These are phyloP conservation scores for Penicillium odoratum DNA, from an alignment of 495 filamentous ascomycete genomes.

Conservation along the genomic window DNA sequence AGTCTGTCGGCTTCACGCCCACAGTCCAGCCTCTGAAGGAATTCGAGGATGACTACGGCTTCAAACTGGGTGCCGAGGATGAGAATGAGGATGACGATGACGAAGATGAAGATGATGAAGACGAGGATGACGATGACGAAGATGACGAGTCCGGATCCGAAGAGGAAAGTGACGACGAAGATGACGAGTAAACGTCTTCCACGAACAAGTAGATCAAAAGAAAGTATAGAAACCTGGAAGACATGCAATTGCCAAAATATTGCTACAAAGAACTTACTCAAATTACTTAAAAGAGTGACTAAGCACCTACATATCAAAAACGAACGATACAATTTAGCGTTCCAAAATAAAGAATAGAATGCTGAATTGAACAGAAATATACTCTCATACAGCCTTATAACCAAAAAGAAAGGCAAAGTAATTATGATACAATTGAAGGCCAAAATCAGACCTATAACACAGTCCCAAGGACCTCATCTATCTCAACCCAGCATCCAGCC, in stretches of 20 bases:
- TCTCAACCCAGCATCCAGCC: background rate
- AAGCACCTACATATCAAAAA: background rate
- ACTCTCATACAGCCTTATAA: conserved; percentile 13
- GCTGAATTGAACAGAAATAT: conserved; percentile 13
- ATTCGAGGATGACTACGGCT: conserved; percentile 90
- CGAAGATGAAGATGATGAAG: conserved; percentile 61
- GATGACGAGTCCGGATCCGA: conserved; percentile 45
- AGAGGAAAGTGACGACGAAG: conserved; percentile 35
- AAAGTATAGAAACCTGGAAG: conserved; percentile 10
- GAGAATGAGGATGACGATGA: conserved; percentile 66
- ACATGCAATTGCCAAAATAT: conserved; percentile 10
- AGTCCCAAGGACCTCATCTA: background rate
- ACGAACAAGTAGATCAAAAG: conserved; percentile 18
- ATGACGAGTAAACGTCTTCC: conserved; percentile 25
- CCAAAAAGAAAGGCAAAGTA: conserved; percentile 8
- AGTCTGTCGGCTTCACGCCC: conserved; percentile 73
- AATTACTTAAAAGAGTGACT: background rate
- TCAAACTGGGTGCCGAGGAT: conserved; percentile 67
- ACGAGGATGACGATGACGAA: conserved; percentile 53
- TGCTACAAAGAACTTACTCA: background rate
- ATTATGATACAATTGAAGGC: conserved; percentile 26
- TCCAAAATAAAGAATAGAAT: conserved; percentile 3
- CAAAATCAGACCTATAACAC: background rate
- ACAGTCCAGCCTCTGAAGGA: conserved; percentile 70
- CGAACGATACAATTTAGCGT: background rate